Conservation (phyloP, 495 filamentous ascomycete genomes). For the Jackrogersella multiformis region DNA sequence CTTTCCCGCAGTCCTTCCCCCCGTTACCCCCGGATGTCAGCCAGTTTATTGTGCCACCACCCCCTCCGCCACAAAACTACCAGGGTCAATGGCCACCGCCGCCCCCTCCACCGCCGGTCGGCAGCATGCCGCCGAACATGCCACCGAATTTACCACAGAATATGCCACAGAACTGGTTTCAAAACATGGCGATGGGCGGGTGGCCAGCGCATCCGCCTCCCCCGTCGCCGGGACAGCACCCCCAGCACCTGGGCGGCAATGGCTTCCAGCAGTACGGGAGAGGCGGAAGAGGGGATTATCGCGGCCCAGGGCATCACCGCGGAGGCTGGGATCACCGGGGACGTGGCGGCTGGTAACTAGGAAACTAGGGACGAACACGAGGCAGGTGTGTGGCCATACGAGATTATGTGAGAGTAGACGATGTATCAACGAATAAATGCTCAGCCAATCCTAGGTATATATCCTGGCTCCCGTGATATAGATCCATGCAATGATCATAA, state of each 20-base stretch:
- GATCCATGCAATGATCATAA: no score
- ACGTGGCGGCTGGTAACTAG: conserved; percentile 42
- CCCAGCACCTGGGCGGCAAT: conserved; percentile 24
- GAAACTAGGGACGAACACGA: background rate
- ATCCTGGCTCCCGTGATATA: no score
- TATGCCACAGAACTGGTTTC: conserved; percentile 44
- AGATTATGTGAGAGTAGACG: background rate
- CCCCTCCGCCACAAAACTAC: conserved; percentile 57
- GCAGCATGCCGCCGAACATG: conserved; percentile 36
- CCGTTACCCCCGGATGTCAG: conserved; percentile 40
- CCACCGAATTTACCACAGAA: no score
- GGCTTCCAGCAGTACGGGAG: conserved; percentile 45
- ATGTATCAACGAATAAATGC: background rate
- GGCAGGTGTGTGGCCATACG: background rate
- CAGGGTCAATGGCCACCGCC: conserved; percentile 63
- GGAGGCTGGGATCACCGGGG: conserved; percentile 44
- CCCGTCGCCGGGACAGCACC: conserved; percentile 32
- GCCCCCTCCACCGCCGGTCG: conserved; percentile 35
- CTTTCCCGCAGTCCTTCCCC: conserved; percentile 42
- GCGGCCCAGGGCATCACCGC: conserved; percentile 43
- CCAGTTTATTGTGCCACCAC: conserved; percentile 50
- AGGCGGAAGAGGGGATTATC: conserved; percentile 43
- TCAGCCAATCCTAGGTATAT: no score
- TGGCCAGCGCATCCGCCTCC: conserved; percentile 37
- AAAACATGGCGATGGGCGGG: conserved; percentile 36